Evolutionary conservation across 352 stramenopile genomes (phyloP).

Genomic region (Globisporangium carolinianum): DNA sequence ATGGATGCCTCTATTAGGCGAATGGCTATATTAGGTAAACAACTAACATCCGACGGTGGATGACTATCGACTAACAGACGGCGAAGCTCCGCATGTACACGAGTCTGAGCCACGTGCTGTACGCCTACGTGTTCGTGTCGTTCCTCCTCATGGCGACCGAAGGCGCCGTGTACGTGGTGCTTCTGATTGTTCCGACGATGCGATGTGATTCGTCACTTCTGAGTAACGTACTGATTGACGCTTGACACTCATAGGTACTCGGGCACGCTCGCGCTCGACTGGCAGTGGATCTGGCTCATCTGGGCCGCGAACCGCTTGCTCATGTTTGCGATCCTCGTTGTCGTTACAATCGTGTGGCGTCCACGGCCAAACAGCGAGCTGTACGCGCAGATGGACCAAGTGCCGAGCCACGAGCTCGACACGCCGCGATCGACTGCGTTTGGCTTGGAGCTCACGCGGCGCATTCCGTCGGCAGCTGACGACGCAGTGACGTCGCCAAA

Average conservation of each 20-base stretch:
- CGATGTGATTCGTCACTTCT: background rate
- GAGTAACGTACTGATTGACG: too few species aligned
- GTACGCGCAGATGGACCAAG: conserved; percentile 76
- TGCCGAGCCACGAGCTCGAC: conserved; percentile 57
- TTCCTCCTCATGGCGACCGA: conserved; percentile 74
- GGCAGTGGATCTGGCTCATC: conserved; percentile 72
- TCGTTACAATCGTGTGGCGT: conserved; percentile 71
- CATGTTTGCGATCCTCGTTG: conserved; percentile 56
- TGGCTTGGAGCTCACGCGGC: conserved; percentile 49
- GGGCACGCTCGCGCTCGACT: conserved; percentile 44
- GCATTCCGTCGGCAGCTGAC: conserved; percentile 34
- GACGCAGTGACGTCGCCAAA: conserved; percentile 23
- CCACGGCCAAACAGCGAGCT: conserved; percentile 54
- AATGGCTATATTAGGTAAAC: too few species aligned
- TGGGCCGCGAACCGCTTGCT: conserved; percentile 72
- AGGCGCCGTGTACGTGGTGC: conserved; percentile 62
- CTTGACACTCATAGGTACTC: conserved; percentile 44
- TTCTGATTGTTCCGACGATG: background rate
- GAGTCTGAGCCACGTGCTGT: conserved; percentile 43
- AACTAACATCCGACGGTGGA: too few species aligned
- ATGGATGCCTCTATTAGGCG: too few species aligned
- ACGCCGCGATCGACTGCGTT: conserved; percentile 37
- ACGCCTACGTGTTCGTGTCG: conserved; percentile 55
- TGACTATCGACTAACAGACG: conserved; percentile 20
- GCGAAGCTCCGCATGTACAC: conserved; percentile 77